Percentiles rank a stretch among this genome's conserved stretches.
These are phyloP conservation scores for Lachancea dasiensis DNA, from an alignment of 805 yeast genomes.

Conservation along the genomic window DNA sequence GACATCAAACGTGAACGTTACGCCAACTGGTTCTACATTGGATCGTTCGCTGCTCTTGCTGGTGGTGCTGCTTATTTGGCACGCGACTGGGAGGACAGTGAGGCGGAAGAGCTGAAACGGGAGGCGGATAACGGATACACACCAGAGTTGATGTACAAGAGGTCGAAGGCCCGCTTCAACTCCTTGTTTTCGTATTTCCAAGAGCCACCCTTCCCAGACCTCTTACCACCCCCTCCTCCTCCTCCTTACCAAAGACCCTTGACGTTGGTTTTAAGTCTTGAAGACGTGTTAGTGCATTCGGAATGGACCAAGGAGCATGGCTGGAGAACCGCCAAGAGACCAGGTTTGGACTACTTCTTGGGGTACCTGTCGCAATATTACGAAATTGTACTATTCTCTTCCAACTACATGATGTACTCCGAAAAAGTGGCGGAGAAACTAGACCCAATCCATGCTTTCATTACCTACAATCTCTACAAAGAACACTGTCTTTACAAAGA, in stretches of 20 bases:
- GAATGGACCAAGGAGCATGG: conserved; percentile 90
- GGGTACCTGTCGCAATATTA: conserved; percentile 93
- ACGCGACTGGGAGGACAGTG: conserved; percentile 81
- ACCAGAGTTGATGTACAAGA: conserved; percentile 55
- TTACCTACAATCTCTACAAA: conserved; percentile 79
- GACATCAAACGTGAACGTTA: conserved; percentile 79
- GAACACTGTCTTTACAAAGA: conserved; percentile 85
- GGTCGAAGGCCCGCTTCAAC: conserved; percentile 66
- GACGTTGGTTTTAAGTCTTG: conserved; percentile 83
- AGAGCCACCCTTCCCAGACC: conserved; percentile 89
- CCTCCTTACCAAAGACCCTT: conserved; percentile 89
- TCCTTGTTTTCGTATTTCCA: conserved; percentile 77
- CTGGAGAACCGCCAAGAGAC: conserved; percentile 98
- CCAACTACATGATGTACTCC: conserved; percentile 77
- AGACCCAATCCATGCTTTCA: conserved; percentile 88
- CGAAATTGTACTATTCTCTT: conserved; percentile 87
- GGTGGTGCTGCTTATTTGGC: conserved; percentile 62
- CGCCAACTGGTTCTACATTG: conserved; percentile 67
- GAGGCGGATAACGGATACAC: conserved; percentile 62
- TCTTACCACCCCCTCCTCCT: conserved; percentile 87
- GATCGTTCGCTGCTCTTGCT: conserved; percentile 40
- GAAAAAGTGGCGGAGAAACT: conserved; percentile 80
- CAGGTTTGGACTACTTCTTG: conserved; percentile 94
- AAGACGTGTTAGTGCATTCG: conserved; percentile 84
- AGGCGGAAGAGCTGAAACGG: conserved; percentile 52